Evolutionary conservation across 129 eudicot species (phyloP).

Genomic region (Lactuca sativa): DNA sequence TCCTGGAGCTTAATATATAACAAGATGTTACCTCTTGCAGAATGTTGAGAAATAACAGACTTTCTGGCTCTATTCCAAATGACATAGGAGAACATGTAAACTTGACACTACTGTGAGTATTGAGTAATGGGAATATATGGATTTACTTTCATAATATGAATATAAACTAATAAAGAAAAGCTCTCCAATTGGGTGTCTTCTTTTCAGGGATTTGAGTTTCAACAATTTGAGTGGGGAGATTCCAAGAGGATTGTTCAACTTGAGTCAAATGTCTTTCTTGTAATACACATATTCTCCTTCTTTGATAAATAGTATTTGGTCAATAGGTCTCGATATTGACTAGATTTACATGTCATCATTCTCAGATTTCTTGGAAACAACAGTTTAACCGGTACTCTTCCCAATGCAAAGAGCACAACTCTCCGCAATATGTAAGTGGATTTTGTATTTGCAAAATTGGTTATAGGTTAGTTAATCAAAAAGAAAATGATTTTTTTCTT

Average conservation of each 20-base stretch:
- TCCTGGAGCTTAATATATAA: background rate
- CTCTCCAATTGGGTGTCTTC: too few species aligned
- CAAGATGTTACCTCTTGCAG: slow-evolving; percentile 34
- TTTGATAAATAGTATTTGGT: background rate
- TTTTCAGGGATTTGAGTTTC: too few species aligned
- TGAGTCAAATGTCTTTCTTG: slow-evolving; percentile 55
- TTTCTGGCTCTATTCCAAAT: slow-evolving; percentile 68
- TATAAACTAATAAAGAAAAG: too few species aligned
- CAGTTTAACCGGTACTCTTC: slow-evolving; percentile 56
- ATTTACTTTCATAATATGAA: background rate
- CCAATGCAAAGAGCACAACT: slow-evolving; percentile 39
- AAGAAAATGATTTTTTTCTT: too few species aligned
- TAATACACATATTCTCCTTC: slow-evolving; percentile 31
- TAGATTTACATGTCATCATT: slow-evolving; percentile 2
- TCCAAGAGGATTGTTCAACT: slow-evolving; percentile 58
- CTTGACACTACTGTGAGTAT: slow-evolving; percentile 58
- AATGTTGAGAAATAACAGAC: slow-evolving; percentile 57
- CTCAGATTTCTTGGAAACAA: slow-evolving; percentile 16
- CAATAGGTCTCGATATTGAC: background rate
- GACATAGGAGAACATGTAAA: slow-evolving; percentile 48
- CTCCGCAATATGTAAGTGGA: slow-evolving; percentile 56
- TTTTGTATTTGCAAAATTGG: background rate
- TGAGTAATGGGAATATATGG: background rate
- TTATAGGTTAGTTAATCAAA: background rate
- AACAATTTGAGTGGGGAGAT: slow-evolving; percentile 52